Evolutionary conservation across 768 basidiomycete species (phyloP).

Genomic region (Suillus americanus): DNA sequence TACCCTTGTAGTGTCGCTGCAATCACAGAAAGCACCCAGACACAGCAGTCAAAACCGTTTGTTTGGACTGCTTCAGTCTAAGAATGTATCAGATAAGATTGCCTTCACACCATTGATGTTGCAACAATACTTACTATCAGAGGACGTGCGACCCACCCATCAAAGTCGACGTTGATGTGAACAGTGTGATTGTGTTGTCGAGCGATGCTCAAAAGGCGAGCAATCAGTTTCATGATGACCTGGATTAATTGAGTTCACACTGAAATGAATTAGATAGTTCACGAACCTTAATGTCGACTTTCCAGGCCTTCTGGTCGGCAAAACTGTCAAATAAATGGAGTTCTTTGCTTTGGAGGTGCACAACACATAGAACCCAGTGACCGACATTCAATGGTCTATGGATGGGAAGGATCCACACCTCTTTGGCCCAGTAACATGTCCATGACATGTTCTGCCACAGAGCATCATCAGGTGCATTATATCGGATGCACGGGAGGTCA

Average conservation of each 20-base stretch:
- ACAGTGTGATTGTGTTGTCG: not conserved
- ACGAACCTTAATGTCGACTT: conserved; percentile 2
- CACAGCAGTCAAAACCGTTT: conserved; percentile 20
- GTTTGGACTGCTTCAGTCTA: conserved; percentile 5
- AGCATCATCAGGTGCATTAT: conserved; percentile 3
- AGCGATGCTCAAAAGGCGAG: not conserved
- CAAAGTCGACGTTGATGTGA: not conserved
- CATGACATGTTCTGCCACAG: conserved; percentile 20
- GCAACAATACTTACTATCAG: not conserved
- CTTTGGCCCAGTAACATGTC: conserved; percentile 28
- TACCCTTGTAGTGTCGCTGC: not conserved
- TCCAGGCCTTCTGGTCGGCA: not conserved
- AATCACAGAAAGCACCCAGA: conserved; percentile 19
- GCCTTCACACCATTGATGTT: not conserved
- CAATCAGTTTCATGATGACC: not conserved
- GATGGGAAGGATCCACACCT: conserved; percentile 37
- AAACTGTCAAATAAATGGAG: conserved; percentile 36
- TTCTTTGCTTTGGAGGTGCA: conserved; percentile 9
- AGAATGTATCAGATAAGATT: not conserved
- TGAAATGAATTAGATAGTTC: too few relatives aligned
- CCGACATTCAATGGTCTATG: conserved; percentile 18
- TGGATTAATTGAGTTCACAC: too few relatives aligned
- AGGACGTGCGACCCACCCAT: not conserved
- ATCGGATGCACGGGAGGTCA: conserved; percentile 2
- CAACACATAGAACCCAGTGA: conserved; percentile 34